phyloP scores from a whole-genome alignment of 139 green algal genomes.

The Chlorella sp. region DNA sequence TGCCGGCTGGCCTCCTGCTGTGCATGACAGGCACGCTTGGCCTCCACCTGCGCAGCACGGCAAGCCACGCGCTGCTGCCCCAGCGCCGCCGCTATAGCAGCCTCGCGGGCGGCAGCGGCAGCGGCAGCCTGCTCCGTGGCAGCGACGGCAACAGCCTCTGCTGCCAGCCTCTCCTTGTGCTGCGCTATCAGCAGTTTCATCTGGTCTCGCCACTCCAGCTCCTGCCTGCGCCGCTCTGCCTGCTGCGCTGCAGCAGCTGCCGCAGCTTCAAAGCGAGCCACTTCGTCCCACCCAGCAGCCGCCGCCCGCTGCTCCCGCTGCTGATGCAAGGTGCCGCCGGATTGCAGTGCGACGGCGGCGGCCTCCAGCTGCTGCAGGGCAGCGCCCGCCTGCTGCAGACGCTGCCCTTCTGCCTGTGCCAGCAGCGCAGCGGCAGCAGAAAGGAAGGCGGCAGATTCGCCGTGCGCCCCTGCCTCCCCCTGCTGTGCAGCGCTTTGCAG shows the following conservation, averaged over 20 bases:
- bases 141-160: not conserved
- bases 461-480: not conserved
- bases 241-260: not conserved
- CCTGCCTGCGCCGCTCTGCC: not conserved
- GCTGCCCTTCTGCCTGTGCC: not conserved
- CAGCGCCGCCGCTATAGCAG: not conserved
- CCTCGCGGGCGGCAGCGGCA: not conserved
- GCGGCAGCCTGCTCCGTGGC: not conserved
- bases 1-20: not conserved
- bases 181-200: no score
- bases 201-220: no score
- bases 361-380: slow-evolving; percentile 4
- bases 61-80: not conserved
- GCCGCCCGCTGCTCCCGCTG: no score
- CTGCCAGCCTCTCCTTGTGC: not conserved
- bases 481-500: not conserved
- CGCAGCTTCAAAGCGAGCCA: no score
- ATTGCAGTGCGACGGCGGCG: not conserved
- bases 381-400: not conserved
- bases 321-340: no score
- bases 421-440: not conserved
- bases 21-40: not conserved
- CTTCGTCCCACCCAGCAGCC: no score
- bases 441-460: not conserved
- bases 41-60: not conserved